Conservation (phyloP, 352 stramenopile species). For the Phytophthora tentaculata region DNA sequence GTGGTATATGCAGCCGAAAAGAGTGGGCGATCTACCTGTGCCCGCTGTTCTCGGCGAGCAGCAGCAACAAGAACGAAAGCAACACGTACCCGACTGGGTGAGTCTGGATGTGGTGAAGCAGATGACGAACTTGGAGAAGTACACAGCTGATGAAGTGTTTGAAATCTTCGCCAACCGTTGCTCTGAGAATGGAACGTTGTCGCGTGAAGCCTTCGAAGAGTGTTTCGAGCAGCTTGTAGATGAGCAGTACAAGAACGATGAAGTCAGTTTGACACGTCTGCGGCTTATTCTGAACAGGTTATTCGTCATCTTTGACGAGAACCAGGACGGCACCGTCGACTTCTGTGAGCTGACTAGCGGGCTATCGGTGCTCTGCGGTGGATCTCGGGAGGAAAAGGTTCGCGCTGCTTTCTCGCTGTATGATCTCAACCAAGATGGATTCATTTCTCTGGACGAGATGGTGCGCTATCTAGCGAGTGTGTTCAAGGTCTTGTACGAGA, state of each 20-base stretch:
- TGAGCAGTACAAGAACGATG: constrained; percentile 77
- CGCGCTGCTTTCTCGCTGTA: constrained; percentile 88
- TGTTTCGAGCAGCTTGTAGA: constrained; percentile 88
- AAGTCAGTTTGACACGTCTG: constrained; percentile 65
- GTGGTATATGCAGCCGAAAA: constrained; percentile 76
- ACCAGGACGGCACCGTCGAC: constrained; percentile 82
- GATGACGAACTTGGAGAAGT: constrained; percentile 87
- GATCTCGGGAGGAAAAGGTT: constrained; percentile 84
- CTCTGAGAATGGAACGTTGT: constrained; percentile 78
- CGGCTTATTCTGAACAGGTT: constrained; percentile 76
- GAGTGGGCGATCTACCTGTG: constrained; percentile 23
- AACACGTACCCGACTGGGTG: constrained; percentile 57
- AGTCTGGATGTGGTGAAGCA: constrained; percentile 82
- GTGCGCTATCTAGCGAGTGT: constrained; percentile 83
- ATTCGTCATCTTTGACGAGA: constrained; percentile 84
- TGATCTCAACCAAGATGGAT: constrained; percentile 86
- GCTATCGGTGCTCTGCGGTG: constrained; percentile 83
- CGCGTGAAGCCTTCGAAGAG: constrained; percentile 81
- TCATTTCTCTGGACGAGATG: constrained; percentile 91
- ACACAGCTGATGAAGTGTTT: constrained; percentile 84
- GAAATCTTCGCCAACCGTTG: constrained; percentile 88
- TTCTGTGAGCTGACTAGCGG: constrained; percentile 87
- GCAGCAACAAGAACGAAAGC: constrained; percentile 19
- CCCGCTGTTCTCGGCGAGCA: constrained; percentile 28
- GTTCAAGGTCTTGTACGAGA: constrained; percentile 90